Conservation (phyloP, 805 yeast species). For the Candida insectalens region DNA sequence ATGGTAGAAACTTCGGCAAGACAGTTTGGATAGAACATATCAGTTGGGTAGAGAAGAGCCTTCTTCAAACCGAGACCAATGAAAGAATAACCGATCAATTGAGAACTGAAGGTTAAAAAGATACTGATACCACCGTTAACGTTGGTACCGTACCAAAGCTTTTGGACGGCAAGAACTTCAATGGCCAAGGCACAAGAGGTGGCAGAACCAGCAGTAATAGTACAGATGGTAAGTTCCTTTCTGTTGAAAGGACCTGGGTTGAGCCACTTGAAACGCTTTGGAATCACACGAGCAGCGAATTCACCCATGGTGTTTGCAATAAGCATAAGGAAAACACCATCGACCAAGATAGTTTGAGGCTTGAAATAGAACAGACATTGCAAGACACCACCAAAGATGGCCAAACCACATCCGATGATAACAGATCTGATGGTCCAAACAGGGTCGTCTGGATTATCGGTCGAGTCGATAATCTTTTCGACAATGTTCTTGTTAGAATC, state of each 20-base stretch:
- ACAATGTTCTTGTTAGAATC: constrained; percentile 10
- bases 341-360: constrained; percentile 25
- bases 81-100: constrained; percentile 21
- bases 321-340: constrained; percentile 24
- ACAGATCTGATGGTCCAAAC: constrained; percentile 31
- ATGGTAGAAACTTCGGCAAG: constrained; percentile 23
- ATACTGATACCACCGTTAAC: constrained; percentile 20
- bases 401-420: constrained; percentile 23
- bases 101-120: constrained; percentile 23
- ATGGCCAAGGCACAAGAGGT: constrained; percentile 21
- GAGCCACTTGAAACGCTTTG: constrained; percentile 15
- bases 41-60: constrained; percentile 15
- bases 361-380: constrained; percentile 27
- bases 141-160: constrained; percentile 20
- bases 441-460: constrained; percentile 27
- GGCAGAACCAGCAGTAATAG: constrained; percentile 27
- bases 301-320: constrained; percentile 24
- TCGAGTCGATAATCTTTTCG: constrained; percentile 18
- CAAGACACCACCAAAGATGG: constrained; percentile 26
- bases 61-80: constrained; percentile 20
- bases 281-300: constrained; percentile 18
- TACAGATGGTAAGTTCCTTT: constrained; percentile 34
- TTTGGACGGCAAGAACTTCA: constrained; percentile 25
- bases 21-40: constrained; percentile 30
- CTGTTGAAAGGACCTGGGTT: constrained; percentile 37